These are phyloP conservation scores for Cytospora chrysosperma DNA, from an alignment of 2,329 filamentous ascomycete species.

Conservation along the genomic window DNA sequence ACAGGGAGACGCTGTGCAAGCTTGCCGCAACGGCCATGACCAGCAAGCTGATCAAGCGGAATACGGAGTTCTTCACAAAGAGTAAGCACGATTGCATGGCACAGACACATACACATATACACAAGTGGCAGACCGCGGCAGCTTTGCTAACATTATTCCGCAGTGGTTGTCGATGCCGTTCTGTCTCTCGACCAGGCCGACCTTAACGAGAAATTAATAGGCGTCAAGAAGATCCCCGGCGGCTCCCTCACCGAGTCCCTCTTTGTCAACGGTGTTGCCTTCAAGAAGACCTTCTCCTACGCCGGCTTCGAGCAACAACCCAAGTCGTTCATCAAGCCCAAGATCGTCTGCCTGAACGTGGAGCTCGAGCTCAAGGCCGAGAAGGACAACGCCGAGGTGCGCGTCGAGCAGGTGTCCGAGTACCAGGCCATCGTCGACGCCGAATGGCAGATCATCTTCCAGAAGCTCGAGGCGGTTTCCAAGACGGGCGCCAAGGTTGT, in stretches of 20 bases:
- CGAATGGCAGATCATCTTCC: conserved; percentile 99
- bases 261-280: conserved; percentile 96
- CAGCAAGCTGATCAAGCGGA: conserved; percentile 98
- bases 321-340: conserved; percentile 89
- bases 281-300: conserved; percentile 99
- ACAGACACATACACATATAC: background rate
- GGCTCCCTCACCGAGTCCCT: conserved; percentile 94
- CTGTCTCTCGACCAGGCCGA: conserved; percentile 94
- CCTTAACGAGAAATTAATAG: conserved; percentile 96
- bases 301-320: conserved; percentile 99
- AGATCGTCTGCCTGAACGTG: conserved; percentile 96
- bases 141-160: conserved; percentile 28
- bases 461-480: conserved; percentile 94
- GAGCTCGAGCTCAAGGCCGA: conserved; percentile 98
- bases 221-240: conserved; percentile 96
- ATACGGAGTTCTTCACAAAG: conserved; percentile 96
- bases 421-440: conserved; percentile 99
- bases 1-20: conserved; percentile 83
- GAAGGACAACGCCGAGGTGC: conserved; percentile 98
- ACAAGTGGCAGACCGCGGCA: background rate
- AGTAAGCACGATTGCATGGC: conserved; percentile 54
- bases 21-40: conserved; percentile 97
- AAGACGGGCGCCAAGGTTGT: conserved; percentile 97
- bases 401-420: conserved; percentile 96
- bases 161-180: conserved; percentile 97